Percentiles rank a stretch among this genome's conserved stretches.
Conservation (phyloP, 1,284 basidiomycete genomes). For the Taiwanofungus camphoratus region DNA sequence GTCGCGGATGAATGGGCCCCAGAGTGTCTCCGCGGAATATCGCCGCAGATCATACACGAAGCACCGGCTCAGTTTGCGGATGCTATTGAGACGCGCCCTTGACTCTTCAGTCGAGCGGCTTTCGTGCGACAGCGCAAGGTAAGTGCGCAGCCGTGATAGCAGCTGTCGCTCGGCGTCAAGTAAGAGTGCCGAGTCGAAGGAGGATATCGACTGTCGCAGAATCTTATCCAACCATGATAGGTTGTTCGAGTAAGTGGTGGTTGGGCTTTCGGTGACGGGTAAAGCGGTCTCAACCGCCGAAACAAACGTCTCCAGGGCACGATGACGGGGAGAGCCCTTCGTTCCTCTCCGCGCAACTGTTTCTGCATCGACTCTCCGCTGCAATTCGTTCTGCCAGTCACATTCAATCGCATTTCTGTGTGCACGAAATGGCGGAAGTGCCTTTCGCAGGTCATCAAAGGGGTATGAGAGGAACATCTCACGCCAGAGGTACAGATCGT, state of each 20-base stretch:
- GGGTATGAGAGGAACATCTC: conserved; percentile 47
- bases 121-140: conserved; percentile 36
- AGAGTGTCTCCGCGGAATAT: conserved; percentile 42
- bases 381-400: conserved; percentile 29
- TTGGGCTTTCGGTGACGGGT: conserved; percentile 18
- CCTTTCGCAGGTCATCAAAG: conserved; percentile 54
- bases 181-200: conserved; percentile 6
- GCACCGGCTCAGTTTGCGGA: conserved; percentile 44
- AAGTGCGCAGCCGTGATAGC: conserved; percentile 32
- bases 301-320: conserved; percentile 39
- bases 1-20: conserved; percentile 46
- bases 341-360: conserved; percentile 16
- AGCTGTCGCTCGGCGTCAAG: conserved; percentile 14
- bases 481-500: conserved; percentile 60
- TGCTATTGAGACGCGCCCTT: conserved; percentile 23
- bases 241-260: conserved; percentile 13
- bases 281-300: conserved; percentile 37
- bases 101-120: conserved; percentile 23
- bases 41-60: conserved; percentile 61
- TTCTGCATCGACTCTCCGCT: conserved; percentile 27
- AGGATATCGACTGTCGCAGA: conserved; percentile 10
- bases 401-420: conserved; percentile 4
- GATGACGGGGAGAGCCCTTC: conserved; percentile 26
- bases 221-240: conserved; percentile 19
- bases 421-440: conserved; percentile 8